Evolutionary conservation across 306 rosid species (phyloP).

Genomic region (Abrus precatorius): DNA sequence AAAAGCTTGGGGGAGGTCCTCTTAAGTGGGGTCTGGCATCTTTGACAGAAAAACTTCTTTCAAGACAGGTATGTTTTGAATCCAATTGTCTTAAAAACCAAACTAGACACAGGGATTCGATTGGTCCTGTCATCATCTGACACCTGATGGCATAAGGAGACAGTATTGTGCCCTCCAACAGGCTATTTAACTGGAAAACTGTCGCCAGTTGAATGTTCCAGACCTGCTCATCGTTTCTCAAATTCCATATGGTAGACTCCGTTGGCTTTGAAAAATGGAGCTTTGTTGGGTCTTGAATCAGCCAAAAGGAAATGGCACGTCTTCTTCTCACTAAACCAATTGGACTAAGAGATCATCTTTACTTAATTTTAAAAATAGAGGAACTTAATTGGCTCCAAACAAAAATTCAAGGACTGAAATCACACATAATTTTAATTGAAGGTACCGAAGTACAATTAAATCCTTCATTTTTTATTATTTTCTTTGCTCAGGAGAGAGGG

Average conservation of each 20-base stretch:
- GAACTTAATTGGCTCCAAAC: no score
- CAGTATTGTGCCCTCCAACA: conserved; percentile 20
- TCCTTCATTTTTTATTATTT: neutral
- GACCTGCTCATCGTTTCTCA: conserved; percentile 2
- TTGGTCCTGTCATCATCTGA: neutral
- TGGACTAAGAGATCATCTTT: no score
- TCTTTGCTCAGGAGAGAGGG: conserved; percentile 2
- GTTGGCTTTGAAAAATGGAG: neutral
- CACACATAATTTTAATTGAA: no score
- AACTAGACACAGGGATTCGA: neutral
- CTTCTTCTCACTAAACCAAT: neutral
- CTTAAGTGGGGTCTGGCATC: conserved; percentile 75
- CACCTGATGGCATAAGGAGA: conserved; percentile 31
- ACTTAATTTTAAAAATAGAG: no score
- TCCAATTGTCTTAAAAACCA: conserved; percentile 34
- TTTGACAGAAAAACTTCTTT: conserved; percentile 71
- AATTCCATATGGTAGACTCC: conserved; percentile 1
- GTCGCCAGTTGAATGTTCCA: conserved; percentile 13
- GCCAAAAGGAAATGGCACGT: neutral
- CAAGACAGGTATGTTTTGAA: conserved; percentile 69
- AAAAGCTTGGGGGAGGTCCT: conserved; percentile 68
- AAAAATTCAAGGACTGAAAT: no score
- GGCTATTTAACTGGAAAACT: conserved; percentile 28
- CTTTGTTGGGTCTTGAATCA: conserved; percentile 11
- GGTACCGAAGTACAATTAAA: neutral